Base-by-base conservation (phyloP, 164 flowering plant genomes). In the Hamamelis virginiana region DNA sequence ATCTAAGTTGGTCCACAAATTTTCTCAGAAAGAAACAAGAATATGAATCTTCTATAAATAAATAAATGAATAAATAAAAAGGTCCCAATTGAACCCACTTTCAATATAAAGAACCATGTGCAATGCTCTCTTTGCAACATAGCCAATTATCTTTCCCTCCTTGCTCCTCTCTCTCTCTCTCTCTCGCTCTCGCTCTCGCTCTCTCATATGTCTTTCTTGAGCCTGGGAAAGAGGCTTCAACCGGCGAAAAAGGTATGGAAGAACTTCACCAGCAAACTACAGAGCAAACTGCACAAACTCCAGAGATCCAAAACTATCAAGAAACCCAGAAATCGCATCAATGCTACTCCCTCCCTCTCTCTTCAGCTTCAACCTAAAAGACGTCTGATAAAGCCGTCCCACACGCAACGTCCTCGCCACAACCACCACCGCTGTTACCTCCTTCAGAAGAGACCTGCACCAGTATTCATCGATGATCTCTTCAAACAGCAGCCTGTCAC, bases 221-320 rank as follows among this genome's bases (percentile, higher is more conserved):
- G 50, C 27, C 46, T 88, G 12, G 48, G 63, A 12, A 80, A 75
- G 78, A 80, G 71, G 82, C 83, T 87, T 47, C 72, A 23, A n/a
- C 82, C 86, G 0, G 79, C 87, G 66, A 74, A 62, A 46, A 86
- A 75, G 73, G 82, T 79, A 3, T 89, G 90, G 91, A 85, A 80
- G 78, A 73, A 76, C 78, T 70, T 89, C 79, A 77, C 87, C 70
- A 55, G 80, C 62, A 80, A 69, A 64, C 65, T 89, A 0, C 81
- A 82, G 38, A 76, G 60, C 66, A 84, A 79, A 22, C 78, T 84
- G 4, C 77, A 67, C 65, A 85, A 75, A 41, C 74, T 82, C 62
- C 72, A 80, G 22, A 73, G 33, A 44, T 72, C 84, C 44, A 80
- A 73, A 72, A 16, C 76, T 70, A 61, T 78, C 44, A 74, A 1